A percentile compares a stretch with the other conserved stretches of the same genome.
phyloP scores from a whole-genome alignment of 2,329 filamentous ascomycete species.

The Trichophyton schoenleinii region DNA sequence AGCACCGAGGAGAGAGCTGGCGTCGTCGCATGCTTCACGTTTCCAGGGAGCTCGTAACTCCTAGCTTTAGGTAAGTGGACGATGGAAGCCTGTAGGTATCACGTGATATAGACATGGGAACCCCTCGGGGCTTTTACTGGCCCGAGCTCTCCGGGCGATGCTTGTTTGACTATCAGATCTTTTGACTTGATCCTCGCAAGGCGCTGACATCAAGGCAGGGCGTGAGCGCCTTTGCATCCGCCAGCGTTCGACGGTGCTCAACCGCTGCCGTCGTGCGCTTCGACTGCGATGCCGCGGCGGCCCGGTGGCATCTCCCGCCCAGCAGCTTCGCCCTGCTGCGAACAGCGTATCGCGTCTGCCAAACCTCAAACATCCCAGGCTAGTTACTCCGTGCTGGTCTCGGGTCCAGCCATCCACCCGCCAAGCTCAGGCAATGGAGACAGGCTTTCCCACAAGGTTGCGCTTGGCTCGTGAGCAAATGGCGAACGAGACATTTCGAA shows the following conservation, averaged over 20 bases:
- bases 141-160: background rate
- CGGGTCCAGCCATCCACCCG: background rate
- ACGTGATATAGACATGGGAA: background rate
- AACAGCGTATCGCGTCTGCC: background rate
- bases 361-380: no score
- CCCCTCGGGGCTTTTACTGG: background rate
- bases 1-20: background rate
- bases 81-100: background rate
- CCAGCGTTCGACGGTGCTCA: background rate
- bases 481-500: background rate
- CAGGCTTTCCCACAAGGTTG: background rate
- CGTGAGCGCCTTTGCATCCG: no score
- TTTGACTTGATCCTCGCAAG: background rate
- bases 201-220: no score
- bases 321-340: background rate
- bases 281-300: background rate
- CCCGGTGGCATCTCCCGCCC: background rate
- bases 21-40: no score
- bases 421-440: background rate
- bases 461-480: background rate
- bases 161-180: background rate
- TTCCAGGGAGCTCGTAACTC: no score
- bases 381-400: background rate
- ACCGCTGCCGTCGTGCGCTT: background rate
- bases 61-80: no score